Evolutionary conservation across 768 basidiomycete species (phyloP).

Genomic region (Trametes meyenii): DNA sequence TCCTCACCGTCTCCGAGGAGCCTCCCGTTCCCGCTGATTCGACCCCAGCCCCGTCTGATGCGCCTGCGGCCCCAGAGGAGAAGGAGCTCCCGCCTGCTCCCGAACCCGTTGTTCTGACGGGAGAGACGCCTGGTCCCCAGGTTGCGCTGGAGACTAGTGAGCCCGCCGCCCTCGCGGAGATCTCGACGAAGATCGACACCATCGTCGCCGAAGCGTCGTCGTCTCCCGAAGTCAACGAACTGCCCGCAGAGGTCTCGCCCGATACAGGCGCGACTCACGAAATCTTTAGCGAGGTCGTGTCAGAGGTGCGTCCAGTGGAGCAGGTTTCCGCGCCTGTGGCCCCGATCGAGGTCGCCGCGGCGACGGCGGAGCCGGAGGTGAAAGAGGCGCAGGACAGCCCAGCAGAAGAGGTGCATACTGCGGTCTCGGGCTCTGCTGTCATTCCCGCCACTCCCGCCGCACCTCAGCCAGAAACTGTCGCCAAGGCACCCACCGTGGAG

Average conservation of each 20-base stretch:
- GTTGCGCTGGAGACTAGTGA: conserved; percentile 36
- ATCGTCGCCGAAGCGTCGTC: conserved; percentile 16
- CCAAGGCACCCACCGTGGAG: background rate
- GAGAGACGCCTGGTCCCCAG: conserved; percentile 34
- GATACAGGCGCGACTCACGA: background rate
- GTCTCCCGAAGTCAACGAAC: background rate
- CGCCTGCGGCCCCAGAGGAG: conserved; percentile 5
- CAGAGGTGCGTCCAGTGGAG: conserved; percentile 3
- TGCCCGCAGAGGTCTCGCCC: background rate
- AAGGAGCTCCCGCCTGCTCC: conserved; percentile 35
- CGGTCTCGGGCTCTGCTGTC: background rate
- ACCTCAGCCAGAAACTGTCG: background rate
- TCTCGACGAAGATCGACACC: conserved; percentile 19
- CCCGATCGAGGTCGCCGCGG: conserved; percentile 3
- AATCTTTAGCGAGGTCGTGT: background rate
- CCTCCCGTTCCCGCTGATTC: conserved; percentile 18
- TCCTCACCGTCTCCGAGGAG: conserved; percentile 16
- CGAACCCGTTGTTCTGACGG: conserved; percentile 33
- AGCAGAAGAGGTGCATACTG: background rate
- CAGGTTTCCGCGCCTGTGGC: conserved; percentile 11
- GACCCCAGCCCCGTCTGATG: conserved; percentile 7
- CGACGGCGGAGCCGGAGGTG: background rate
- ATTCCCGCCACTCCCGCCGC: background rate
- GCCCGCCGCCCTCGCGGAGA: conserved; percentile 29
- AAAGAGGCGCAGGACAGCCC: background rate